Base-by-base conservation (phyloP, 1,284 basidiomycete species). In the Malassezia yamatoensis region DNA sequence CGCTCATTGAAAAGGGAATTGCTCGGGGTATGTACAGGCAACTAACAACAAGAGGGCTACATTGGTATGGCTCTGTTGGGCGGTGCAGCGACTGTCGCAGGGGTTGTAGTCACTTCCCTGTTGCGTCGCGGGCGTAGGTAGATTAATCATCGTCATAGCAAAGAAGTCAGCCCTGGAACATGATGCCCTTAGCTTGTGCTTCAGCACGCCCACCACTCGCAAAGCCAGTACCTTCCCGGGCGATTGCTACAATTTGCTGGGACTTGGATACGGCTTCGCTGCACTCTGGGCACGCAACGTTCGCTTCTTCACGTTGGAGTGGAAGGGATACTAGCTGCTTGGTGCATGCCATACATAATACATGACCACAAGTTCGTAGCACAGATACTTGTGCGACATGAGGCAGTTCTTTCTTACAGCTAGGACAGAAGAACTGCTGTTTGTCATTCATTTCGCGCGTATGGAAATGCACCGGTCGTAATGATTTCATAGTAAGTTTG, bases 1-100 rank as follows among this genome's bases (percentile, higher is more conserved):
- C 81, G 39, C 80, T 98, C 48, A 94, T 98, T 60, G 91, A 98
- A 60, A 81, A 83, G 65, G 88, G 85, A 21, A 85, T 94, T 38
- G 81, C 87, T 41, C 82, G 83, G 79, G 93, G 90, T 89, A 62
- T 54, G 80, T 76, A 15, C 43, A 29, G 44, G 10, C 13, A 46
- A 21, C 29, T 35, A 32, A 12, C 18, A 16, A 13, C 3, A 74
- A 90, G 88, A 91, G 76, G 87, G 88, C 18, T 90, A 89, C 75
- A 85, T 89, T 46, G 93, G 93, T 51, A 90, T 96, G 85, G 93
- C 90, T 10, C 79, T 98, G 41, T 87, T 85, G 34, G 91, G 90
- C 44, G 89, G 90, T 51, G 86, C 83, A 41, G 90, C 87, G 8
- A 89, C 91, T 10, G 73, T 94, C 10, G 86, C 88, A 49, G 86